Evolutionary conservation across 768 basidiomycete genomes (phyloP), one percentile per base, ranked within the genome.

Genomic region (Arthromyces matolae): DNA sequence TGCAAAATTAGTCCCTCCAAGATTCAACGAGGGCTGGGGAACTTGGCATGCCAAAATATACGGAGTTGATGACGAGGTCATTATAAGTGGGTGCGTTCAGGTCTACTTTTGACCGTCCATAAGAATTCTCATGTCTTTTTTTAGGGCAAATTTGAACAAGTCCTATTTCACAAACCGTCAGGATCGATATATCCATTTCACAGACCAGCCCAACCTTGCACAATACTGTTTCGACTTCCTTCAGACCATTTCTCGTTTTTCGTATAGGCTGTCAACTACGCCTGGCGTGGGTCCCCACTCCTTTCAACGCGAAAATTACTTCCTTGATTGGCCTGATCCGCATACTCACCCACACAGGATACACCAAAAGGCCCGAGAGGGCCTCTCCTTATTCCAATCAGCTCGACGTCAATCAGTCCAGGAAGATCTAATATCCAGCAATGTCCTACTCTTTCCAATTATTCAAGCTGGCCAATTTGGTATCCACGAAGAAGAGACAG

Each of bases 11-110:
- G 84, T 97, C 6, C 96, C 96, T 6, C 85, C 89, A 19, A 76
- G 96, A 45, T 96, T 92, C 68, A 95, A 99, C 58, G 96, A 99
- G 69, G 96, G 94, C 1, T 98, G 93, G 89, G 95, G 94, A 0
- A 92, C 94, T 2, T 97, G 94, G 94, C 96, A 98, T 63, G 86
- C 91, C 3, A 99, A 99, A 67, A 78, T 93, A 47, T 99, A 99
- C 60, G 93, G 92, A 16, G 85, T 79, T 0, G 96, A 99, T 62
- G 85, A 97, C 60, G 83, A 94, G 44, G 77, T 99, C 34, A 82
- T 99, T 64, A 82, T 99, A 51, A 91, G 83, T 57, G 96, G 96
- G 95, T 95, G 48, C 41, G 74, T 70, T 24, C n/a, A 19, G 45
- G 31, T 13, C 31, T n/a, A 28, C 35, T 42, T 31, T 13, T n/a